Evolutionary conservation across 192 early-diverging fungal species (phyloP), one percentile per base, ranked within the genome.

Genomic region (Oehlia diaphana): DNA sequence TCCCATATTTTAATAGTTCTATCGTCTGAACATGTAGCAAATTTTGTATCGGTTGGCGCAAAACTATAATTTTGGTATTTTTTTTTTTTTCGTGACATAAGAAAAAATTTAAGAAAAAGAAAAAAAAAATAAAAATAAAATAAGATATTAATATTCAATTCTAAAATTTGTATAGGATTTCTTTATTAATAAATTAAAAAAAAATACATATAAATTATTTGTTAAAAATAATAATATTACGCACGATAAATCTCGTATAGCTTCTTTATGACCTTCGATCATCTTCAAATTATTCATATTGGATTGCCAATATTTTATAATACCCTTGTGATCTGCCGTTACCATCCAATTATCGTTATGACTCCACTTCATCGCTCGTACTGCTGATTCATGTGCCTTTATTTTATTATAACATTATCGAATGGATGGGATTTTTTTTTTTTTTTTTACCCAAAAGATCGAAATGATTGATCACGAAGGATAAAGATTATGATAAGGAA

Each of bases 221-320:
- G 19, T 19, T 14, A 39, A n/a, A 31, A 31, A 31, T 31, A 31
- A 31, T 31, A 31, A 31, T 31, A 31, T 14, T 62, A 83, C 86
- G 44, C 84, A 93, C 84, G 93, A 90, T 58, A 97, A 76, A 86
- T 95, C 96, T n/a, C 96, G 89, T 35, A 98, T 94, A 0, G 92
- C 91, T 83, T 95, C 92, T 80, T 94, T 93, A 82, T 99, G 98
- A 0, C 91, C 98, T 64, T 89, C 86, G 71, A 97, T 90, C 62
- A 91, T 89, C 74, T 98, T 96, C 31, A 99, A 84, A 79, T 97
- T 95, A 82, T 93, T 95, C 91, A 99, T 92, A 79, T 97, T 98
- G 37, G 93, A 93, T 84, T 97, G 94, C 96, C 97, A 99, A 83
- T 98, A 99, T 83, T 99, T 99, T 77, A 99, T 95, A 21, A 93